A percentile compares a stretch with the other conserved stretches of the same genome.
phyloP scores from a whole-genome alignment of 1,139 yeast genomes.

The Kurtzmaniella quercitrusa region DNA sequence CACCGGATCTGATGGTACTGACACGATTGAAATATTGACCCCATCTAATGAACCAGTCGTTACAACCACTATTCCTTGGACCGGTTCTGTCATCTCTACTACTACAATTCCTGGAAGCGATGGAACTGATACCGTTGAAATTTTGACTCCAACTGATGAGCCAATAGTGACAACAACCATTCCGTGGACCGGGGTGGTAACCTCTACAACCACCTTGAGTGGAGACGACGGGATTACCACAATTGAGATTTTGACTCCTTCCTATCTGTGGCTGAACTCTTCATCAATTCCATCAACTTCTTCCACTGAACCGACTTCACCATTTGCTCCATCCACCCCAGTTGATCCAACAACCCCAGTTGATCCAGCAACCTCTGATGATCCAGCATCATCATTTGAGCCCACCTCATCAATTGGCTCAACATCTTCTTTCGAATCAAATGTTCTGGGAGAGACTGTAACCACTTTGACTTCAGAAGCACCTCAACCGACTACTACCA shows the following conservation, averaged over 20 bases:
- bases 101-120: background rate
- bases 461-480: no score
- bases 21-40: background rate
- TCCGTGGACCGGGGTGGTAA: background rate
- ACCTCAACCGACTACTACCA: no score
- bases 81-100: background rate
- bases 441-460: no score
- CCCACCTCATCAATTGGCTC: no score
- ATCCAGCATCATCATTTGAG: no score
- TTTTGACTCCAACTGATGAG: slow-evolving; percentile 1
- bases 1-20: background rate
- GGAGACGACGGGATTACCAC: background rate
- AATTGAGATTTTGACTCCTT: background rate
- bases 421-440: no score
- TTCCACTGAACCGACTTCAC: background rate
- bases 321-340: background rate
- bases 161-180: background rate
- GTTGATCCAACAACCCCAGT: background rate
- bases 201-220: background rate
- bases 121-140: background rate
- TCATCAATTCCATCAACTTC: background rate
- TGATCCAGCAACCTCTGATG: no score
- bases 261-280: background rate
- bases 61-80: background rate
- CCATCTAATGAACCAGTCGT: background rate